phyloP scores from a whole-genome alignment of 2,329 filamentous ascomycete species.

The Colletotrichum sp. region DNA sequence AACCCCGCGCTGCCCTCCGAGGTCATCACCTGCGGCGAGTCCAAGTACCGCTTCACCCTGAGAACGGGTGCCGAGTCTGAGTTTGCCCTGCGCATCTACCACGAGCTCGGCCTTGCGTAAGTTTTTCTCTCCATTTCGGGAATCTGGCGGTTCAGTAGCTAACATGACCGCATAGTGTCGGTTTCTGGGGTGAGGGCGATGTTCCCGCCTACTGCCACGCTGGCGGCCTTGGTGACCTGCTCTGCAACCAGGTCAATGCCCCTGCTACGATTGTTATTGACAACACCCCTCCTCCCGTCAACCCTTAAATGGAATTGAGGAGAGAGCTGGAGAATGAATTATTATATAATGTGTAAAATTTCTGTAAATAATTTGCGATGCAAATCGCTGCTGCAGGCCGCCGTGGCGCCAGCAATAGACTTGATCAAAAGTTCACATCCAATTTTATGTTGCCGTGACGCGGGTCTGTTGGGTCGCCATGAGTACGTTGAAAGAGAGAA shows the following conservation, averaged over 20 bases:
- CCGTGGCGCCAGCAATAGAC: neutral
- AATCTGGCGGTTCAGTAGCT: neutral
- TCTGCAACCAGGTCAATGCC: slow-evolving; percentile 23
- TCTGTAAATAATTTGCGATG: neutral
- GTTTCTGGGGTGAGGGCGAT: slow-evolving; percentile 23
- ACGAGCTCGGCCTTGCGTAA: slow-evolving; percentile 26
- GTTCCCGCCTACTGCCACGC: slow-evolving; percentile 26
- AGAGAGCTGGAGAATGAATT: neutral
- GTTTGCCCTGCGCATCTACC: slow-evolving; percentile 27
- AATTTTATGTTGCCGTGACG: neutral
- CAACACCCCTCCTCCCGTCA: neutral
- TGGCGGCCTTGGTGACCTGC: slow-evolving; percentile 21
- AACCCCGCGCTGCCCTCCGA: slow-evolving; percentile 25
- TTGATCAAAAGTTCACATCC: neutral
- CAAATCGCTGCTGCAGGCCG: neutral
- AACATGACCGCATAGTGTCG: slow-evolving; percentile 8
- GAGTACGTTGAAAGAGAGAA: neutral
- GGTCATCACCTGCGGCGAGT: slow-evolving; percentile 28
- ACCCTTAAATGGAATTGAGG: neutral
- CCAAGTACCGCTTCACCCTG: slow-evolving; percentile 33
- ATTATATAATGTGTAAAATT: neutral
- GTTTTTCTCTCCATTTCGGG: neutral
- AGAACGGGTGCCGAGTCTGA: slow-evolving; percentile 16
- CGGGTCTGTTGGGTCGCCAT: neutral
- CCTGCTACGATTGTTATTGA: slow-evolving; percentile 24